Evolutionary conservation across 2,329 filamentous ascomycete species (phyloP).

Genomic region (Penicillium sp.): DNA sequence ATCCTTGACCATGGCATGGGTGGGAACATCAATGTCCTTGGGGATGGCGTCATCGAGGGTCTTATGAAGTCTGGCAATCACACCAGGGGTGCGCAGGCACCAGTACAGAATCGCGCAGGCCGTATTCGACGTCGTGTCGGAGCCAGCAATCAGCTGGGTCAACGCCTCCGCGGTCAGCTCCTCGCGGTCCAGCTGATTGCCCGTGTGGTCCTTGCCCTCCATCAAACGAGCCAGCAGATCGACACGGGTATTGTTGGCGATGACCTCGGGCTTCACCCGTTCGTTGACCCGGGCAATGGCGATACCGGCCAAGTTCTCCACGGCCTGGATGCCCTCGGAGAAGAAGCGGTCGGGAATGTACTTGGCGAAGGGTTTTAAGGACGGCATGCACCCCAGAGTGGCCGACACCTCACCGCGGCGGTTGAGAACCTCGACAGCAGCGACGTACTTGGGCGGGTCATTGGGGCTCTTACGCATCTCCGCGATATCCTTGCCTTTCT

Average conservation of each 20-base stretch:
- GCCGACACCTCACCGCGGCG: conserved; percentile 81
- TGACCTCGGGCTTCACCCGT: conserved; percentile 64
- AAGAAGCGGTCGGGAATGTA: conserved; percentile 83
- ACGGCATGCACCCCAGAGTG: conserved; percentile 70
- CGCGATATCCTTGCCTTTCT: conserved; percentile 70
- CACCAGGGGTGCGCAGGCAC: conserved; percentile 65
- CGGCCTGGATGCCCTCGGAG: conserved; percentile 67
- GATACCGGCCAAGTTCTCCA: conserved; percentile 80
- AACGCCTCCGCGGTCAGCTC: conserved; percentile 86
- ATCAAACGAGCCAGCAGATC: conserved; percentile 81
- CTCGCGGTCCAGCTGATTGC: conserved; percentile 68
- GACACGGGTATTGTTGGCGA: conserved; percentile 62
- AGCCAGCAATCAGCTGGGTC: conserved; percentile 77
- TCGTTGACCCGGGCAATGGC: conserved; percentile 77
- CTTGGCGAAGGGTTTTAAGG: conserved; percentile 73
- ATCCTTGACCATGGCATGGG: conserved; percentile 68
- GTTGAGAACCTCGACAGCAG: conserved; percentile 85
- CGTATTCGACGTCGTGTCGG: conserved; percentile 67
- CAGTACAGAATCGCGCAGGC: conserved; percentile 81
- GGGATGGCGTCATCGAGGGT: conserved; percentile 72
- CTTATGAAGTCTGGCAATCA: conserved; percentile 68
- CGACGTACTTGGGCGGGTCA: conserved; percentile 63
- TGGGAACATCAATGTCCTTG: conserved; percentile 60
- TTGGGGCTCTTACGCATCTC: conserved; percentile 65
- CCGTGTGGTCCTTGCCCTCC: conserved; percentile 79